A percentile compares a stretch with the other conserved stretches of the same genome.
Evolutionary conservation across 2,329 filamentous ascomycete species (phyloP).

Genomic region (Seiridium unicorne): DNA sequence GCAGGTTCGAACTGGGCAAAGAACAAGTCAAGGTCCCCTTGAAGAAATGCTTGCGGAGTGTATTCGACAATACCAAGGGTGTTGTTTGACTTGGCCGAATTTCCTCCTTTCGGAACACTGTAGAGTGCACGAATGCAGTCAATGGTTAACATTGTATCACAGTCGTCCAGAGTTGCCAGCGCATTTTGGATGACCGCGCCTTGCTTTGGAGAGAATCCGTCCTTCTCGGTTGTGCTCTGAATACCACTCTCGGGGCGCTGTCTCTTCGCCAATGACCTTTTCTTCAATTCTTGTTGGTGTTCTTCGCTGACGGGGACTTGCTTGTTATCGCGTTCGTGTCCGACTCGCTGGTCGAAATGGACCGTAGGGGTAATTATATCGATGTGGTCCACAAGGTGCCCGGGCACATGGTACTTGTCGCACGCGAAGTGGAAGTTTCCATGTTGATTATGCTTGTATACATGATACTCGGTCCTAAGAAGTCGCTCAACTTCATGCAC

Average conservation of each 20-base stretch:
- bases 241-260: conserved; percentile 22
- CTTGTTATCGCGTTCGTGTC: conserved; percentile 34
- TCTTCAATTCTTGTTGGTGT: conserved; percentile 21
- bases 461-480: conserved; percentile 51
- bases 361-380: conserved; percentile 41
- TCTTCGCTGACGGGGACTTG: conserved; percentile 19
- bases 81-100: conserved; percentile 34
- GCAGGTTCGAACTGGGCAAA: conserved; percentile 42
- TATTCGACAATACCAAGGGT: conserved; percentile 55
- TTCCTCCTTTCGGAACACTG: conserved; percentile 33
- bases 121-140: conserved; percentile 52
- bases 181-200: conserved; percentile 26
- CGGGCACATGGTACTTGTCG: conserved; percentile 39
- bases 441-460: conserved; percentile 40
- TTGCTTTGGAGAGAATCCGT: conserved; percentile 27
- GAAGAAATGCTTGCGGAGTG: conserved; percentile 51
- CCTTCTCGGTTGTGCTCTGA: conserved; percentile 19
- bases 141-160: conserved; percentile 55
- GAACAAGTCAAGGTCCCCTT: conserved; percentile 46
- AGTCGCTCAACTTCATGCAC: conserved; percentile 51
- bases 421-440: conserved; percentile 36
- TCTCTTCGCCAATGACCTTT: conserved; percentile 17
- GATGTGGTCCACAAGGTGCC: conserved; percentile 33
- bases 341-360: conserved; percentile 44
- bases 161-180: conserved; percentile 33